Evolutionary conservation across 208 protist species (phyloP).

Genomic region (Trichomonas gallinae): DNA sequence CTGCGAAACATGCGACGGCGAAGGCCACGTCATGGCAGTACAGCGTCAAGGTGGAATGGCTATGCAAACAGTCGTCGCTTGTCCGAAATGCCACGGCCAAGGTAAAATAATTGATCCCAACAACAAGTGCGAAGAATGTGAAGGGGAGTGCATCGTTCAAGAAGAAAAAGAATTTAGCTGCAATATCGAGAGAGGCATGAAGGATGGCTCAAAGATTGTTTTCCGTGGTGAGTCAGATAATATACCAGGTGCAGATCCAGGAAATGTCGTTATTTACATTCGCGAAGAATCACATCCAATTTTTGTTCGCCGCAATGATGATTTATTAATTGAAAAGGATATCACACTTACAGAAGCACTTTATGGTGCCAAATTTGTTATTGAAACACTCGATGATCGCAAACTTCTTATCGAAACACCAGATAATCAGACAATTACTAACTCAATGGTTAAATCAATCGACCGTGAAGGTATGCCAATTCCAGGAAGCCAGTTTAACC

Average conservation of each 20-base stretch:
- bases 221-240: neutral
- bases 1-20: neutral
- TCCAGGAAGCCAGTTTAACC: neutral
- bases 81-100: neutral
- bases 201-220: neutral
- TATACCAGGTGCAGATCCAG: neutral
- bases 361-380: neutral
- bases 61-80: neutral
- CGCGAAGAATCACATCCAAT: neutral
- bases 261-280: neutral
- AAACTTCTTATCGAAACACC: neutral
- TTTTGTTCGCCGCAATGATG: neutral
- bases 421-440: neutral
- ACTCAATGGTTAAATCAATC: neutral
- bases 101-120: neutral
- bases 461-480: conserved; percentile 3
- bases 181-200: neutral
- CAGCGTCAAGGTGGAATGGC: no score
- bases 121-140: neutral
- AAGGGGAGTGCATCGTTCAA: neutral
- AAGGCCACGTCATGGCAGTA: neutral
- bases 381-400: conserved; percentile 17
- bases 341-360: neutral
- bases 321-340: neutral
- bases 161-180: neutral